phyloP scores from a whole-genome alignment of 345 rosid species.

The Eucalyptus viminalis region DNA sequence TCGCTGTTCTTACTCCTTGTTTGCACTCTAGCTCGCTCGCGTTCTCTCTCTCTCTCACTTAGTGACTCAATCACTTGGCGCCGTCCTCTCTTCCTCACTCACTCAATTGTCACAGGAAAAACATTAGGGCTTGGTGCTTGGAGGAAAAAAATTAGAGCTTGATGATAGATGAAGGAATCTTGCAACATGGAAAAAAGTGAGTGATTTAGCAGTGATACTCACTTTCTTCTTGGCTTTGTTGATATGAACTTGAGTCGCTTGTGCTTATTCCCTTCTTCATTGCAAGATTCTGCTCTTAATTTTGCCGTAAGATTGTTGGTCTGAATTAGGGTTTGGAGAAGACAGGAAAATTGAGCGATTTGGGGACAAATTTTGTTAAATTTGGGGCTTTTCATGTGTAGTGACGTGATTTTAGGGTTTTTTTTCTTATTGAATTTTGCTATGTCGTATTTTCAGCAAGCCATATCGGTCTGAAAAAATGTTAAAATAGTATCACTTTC shows the following conservation, averaged over 20 bases:
- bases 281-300: background rate
- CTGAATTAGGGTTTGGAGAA: background rate
- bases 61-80: background rate
- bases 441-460: no score
- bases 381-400: background rate
- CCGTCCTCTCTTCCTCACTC: background rate
- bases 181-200: background rate
- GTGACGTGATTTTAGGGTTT: rapidly evolving
- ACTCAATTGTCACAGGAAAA: background rate
- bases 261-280: background rate
- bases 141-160: background rate
- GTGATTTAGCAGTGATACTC: background rate
- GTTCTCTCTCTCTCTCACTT: background rate
- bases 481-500: no score
- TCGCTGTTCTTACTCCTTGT: background rate
- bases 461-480: no score
- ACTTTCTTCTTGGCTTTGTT: background rate
- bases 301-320: background rate
- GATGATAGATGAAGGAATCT: background rate
- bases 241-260: background rate
- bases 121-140: background rate
- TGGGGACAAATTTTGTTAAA: background rate
- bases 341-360: background rate
- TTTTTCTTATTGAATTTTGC: background rate
- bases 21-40: background rate